Percentiles rank a stretch among this genome's conserved stretches.
These are phyloP conservation scores for Hypoxylon sp. DNA, from an alignment of 2,329 filamentous ascomycete species.

Conservation along the genomic window DNA sequence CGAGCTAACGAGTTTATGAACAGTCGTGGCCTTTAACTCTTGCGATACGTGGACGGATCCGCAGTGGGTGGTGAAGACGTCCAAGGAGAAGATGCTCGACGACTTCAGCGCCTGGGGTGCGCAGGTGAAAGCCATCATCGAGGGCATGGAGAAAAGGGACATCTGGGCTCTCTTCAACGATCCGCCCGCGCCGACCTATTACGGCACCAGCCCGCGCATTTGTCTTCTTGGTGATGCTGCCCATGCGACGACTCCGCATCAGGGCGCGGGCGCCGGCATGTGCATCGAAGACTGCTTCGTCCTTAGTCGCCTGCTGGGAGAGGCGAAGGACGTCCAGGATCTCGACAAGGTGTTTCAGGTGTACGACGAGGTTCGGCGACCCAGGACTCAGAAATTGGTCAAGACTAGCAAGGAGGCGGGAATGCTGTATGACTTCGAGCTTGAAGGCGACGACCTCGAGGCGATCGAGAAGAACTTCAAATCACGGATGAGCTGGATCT, in stretches of 20 bases:
- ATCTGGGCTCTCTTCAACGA: slow-evolving; percentile 61
- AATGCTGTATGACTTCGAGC: slow-evolving; percentile 59
- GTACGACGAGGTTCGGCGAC: slow-evolving; percentile 63
- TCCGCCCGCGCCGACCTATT: slow-evolving; percentile 58
- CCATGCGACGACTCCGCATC: slow-evolving; percentile 71
- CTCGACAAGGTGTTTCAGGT: slow-evolving; percentile 62
- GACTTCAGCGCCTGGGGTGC: slow-evolving; percentile 46
- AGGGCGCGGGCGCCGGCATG: slow-evolving; percentile 69
- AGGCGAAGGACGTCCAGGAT: slow-evolving; percentile 51
- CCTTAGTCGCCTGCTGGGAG: slow-evolving; percentile 59
- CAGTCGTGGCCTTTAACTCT: slow-evolving; percentile 48
- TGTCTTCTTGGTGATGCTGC: slow-evolving; percentile 72
- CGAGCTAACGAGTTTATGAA: slow-evolving; percentile 2
- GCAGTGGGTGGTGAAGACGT: slow-evolving; percentile 45
- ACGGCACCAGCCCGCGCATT: slow-evolving; percentile 53
- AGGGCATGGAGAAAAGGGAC: slow-evolving; percentile 56
- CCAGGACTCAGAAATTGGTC: slow-evolving; percentile 63
- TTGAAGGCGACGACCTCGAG: slow-evolving; percentile 53
- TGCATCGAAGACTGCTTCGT: slow-evolving; percentile 65
- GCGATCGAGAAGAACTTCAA: slow-evolving; percentile 54
- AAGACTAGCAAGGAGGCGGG: slow-evolving; percentile 62
- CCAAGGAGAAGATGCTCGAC: slow-evolving; percentile 45
- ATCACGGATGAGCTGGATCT: slow-evolving; percentile 54
- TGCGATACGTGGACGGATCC: slow-evolving; percentile 42
- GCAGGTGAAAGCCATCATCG: slow-evolving; percentile 37